Base-by-base conservation (phyloP, 2,329 filamentous ascomycete species). In the Fusarium gaditjirri region DNA sequence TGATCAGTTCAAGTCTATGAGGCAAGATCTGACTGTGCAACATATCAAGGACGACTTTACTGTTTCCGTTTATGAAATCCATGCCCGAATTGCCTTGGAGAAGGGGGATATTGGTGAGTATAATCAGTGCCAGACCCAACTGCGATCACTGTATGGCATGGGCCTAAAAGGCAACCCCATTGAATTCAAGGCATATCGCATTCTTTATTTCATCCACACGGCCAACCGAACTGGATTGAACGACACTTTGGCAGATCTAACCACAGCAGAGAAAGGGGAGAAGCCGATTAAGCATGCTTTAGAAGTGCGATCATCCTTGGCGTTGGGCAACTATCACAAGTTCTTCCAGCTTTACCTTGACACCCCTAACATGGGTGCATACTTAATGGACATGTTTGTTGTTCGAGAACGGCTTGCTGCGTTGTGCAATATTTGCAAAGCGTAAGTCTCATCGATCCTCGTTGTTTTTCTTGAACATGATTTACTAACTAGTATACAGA, bases 71-170 rank as follows among this genome's bases (percentile, higher is more conserved):
- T 99, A 99, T 83, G 96, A 99, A 85, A 97, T 95, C 70, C 96
- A 99, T 84, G 96, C 95, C 72, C 92, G 96, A 68, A 98, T 99
- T 84, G 96, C 96, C 75, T 87, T 99, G 83, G 95, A 99, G 84
- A 98, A 97, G 89, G 94, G 93, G 84, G 96, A 99, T 87, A 90
- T 98, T 86, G 95, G 96, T 99, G 96, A 99, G 96, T 99, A 99
- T 96, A 99, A 99, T 87, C 96, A 99, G 89, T 99, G 96, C 84
- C 96, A 99, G 87, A 98, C 96, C 79, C 96, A 99, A 86, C 88
- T 99, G 80, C 94, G 94, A 83, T 94, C 93, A 74, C 86, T 99
- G 78, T 98, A 99, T 84, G 90, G 90, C 82, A 90, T 94, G 85
- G 93, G 93, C 75, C 86, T 97, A 81, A 94, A 94, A 80, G 96